phyloP scores from a whole-genome alignment of 352 stramenopile species.

The Phytopythium cucurbitacearum region DNA sequence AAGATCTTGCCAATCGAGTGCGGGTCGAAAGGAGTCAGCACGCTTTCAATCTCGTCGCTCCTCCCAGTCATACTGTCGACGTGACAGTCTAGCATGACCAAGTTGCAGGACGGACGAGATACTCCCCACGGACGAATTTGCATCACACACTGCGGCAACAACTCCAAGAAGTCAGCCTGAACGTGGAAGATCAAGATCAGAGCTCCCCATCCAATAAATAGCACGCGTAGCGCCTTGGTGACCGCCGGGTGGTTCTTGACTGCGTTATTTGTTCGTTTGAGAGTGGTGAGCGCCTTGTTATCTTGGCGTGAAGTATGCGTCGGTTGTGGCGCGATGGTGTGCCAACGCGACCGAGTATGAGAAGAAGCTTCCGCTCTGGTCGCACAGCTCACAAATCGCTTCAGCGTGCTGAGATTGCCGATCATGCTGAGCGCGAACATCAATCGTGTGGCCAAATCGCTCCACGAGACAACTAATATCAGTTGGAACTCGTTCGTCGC shows the following conservation, averaged over 20 bases:
- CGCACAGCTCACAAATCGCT: conserved; percentile 14
- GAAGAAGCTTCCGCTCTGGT: background rate
- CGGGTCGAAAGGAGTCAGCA: conserved; percentile 17
- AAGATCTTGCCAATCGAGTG: conserved; percentile 18
- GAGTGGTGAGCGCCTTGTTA: background rate
- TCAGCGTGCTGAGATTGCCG: conserved; percentile 22
- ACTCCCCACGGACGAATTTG: conserved; percentile 24
- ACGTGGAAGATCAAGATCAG: conserved; percentile 18
- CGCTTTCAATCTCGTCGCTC: conserved; percentile 7
- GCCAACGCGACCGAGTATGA: conserved; percentile 1
- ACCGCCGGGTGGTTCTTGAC: conserved; percentile 1
- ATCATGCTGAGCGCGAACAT: conserved; percentile 36
- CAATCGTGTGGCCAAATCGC: conserved; percentile 22
- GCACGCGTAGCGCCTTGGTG: conserved; percentile 4
- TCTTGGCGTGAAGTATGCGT: background rate
- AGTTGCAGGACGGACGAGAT: conserved; percentile 14
- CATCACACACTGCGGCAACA: conserved; percentile 15
- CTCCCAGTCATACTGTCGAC: conserved; percentile 5
- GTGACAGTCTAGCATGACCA: conserved; percentile 22
- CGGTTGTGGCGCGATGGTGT: background rate
- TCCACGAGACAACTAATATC: conserved; percentile 29
- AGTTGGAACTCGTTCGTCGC: conserved; percentile 24
- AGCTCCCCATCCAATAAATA: conserved; percentile 18
- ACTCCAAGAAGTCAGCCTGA: background rate
- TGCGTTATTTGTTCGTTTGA: background rate